These are phyloP conservation scores for Saprolegnia parasitica DNA, from an alignment of 352 stramenopile genomes.

Conservation along the genomic window DNA sequence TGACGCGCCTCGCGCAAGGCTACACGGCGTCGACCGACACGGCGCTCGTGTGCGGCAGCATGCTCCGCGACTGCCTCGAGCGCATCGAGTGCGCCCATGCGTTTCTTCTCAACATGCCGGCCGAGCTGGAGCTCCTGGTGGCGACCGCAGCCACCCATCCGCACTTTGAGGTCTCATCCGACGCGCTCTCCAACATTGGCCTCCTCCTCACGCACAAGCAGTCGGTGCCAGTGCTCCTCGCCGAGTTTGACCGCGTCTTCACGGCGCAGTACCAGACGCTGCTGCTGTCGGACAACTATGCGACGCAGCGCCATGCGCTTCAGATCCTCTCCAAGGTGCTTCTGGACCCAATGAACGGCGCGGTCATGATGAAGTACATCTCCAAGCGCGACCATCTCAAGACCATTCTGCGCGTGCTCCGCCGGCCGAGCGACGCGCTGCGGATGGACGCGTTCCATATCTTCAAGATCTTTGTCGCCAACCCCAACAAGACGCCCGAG, in stretches of 20 bases:
- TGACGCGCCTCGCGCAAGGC: conserved; percentile 67
- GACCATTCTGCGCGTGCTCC: conserved; percentile 67
- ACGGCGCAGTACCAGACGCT: conserved; percentile 49
- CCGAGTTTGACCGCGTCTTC: conserved; percentile 66
- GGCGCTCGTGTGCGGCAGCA: conserved; percentile 68
- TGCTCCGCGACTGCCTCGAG: conserved; percentile 79
- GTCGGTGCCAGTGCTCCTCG: conserved; percentile 47
- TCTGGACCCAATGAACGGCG: conserved; percentile 68
- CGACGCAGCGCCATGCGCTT: conserved; percentile 63
- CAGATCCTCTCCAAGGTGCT: conserved; percentile 70
- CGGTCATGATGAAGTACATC: conserved; percentile 75
- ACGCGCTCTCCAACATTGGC: conserved; percentile 76
- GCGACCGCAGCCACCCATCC: conserved; percentile 66
- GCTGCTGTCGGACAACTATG: conserved; percentile 62
- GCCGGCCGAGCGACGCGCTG: conserved; percentile 66
- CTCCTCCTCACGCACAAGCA: conserved; percentile 65
- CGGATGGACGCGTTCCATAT: conserved; percentile 82
- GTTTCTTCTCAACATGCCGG: conserved; percentile 56
- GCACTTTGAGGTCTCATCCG: conserved; percentile 82
- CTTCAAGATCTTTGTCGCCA: conserved; percentile 87
- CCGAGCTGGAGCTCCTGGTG: conserved; percentile 62
- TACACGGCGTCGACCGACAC: conserved; percentile 61
- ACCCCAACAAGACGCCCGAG: conserved; percentile 72
- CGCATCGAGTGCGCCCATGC: conserved; percentile 44
- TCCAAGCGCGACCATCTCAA: conserved; percentile 64